Evolutionary conservation across 352 stramenopile species (phyloP).

Genomic region (Globisporangium acanthophoron): DNA sequence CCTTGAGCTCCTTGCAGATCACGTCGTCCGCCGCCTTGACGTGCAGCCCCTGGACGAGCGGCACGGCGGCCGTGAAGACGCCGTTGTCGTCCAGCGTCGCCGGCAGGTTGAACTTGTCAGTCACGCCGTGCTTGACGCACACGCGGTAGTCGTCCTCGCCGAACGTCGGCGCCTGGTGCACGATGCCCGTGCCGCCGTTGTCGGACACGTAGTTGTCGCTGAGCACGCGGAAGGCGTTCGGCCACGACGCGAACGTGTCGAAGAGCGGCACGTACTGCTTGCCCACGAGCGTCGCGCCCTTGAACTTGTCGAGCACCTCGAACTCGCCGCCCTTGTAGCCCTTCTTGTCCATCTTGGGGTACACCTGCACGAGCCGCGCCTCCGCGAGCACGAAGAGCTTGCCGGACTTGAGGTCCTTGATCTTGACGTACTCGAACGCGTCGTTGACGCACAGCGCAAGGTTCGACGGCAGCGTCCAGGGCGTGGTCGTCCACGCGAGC

Average conservation of each 20-base stretch:
- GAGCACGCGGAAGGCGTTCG: conserved; percentile 94
- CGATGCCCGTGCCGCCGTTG: conserved; percentile 95
- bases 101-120: conserved; percentile 93
- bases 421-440: conserved; percentile 96
- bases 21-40: conserved; percentile 98
- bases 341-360: conserved; percentile 97
- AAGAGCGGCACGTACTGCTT: conserved; percentile 97
- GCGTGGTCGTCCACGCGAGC: conserved; percentile 99
- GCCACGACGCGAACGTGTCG: conserved; percentile 90
- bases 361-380: conserved; percentile 92
- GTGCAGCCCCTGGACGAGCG: conserved; percentile 91
- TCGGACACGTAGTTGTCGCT: conserved; percentile 98
- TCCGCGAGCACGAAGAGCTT: conserved; percentile 95
- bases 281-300: conserved; percentile 91
- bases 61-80: conserved; percentile 91
- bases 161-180: conserved; percentile 98
- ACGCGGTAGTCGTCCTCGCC: conserved; percentile 99
- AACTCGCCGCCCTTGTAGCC: conserved; percentile 94
- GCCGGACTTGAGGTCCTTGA: conserved; percentile 90
- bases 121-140: conserved; percentile 93
- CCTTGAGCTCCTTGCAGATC: conserved; percentile 95
- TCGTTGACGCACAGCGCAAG: conserved; percentile 97
- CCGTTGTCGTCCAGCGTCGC: conserved; percentile 98
- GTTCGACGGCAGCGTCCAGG: conserved; percentile 99
- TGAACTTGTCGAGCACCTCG: conserved; percentile 88